Base-by-base conservation (phyloP, 768 basidiomycete genomes). In the Serendipita sp. region DNA sequence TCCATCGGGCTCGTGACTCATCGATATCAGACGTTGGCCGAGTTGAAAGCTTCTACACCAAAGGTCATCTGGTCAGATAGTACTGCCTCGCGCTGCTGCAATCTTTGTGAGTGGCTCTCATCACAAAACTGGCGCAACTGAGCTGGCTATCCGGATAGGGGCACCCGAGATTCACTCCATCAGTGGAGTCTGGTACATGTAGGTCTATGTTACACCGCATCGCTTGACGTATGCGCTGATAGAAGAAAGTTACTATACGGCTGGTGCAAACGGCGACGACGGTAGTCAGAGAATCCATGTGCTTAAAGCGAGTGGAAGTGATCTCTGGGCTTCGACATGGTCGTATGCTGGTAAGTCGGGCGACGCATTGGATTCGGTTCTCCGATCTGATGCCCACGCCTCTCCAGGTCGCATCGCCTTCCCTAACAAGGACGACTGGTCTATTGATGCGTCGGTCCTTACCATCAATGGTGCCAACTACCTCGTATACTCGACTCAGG, bases 31-130 rank as follows among this genome's bases (percentile, higher is more conserved):
- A 30, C 48, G 9, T 30, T 50, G 48, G 48, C 48, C 11, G 20
- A 50, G 11, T 17, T 58, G 60, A 64, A 64, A 31, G 51, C 34
- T 24, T 58, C 60, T 28, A 62, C 63, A 17, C 58, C 63, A n/a
- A 64, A 64, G 58, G 60, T 64, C 13, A 42, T 64, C 20, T 64
- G 58, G 58, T 20, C 61, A 3, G 63, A 64, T 20, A 64, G 31
- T 42, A 61, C 58, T 9, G 41, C 63, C 11, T 61, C 56, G 22
- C 56, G 63, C 16, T 64, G 63, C 43, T 64, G 63, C 60, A 64
- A 64, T 41, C 13, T 64, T 3, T 64, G 63, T 48, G 62, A 48
- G n/a, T 53, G n/a, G n/a, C n/a, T n/a, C n/a, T n/a, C n/a, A n/a
- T n/a, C n/a, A n/a, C n/a, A n/a, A n/a, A n/a, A n/a, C n/a, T n/a